Evolutionary conservation across 2,329 filamentous ascomycete genomes (phyloP), one percentile per base, ranked within the genome.

Genomic region (Nakataea oryzae): DNA sequence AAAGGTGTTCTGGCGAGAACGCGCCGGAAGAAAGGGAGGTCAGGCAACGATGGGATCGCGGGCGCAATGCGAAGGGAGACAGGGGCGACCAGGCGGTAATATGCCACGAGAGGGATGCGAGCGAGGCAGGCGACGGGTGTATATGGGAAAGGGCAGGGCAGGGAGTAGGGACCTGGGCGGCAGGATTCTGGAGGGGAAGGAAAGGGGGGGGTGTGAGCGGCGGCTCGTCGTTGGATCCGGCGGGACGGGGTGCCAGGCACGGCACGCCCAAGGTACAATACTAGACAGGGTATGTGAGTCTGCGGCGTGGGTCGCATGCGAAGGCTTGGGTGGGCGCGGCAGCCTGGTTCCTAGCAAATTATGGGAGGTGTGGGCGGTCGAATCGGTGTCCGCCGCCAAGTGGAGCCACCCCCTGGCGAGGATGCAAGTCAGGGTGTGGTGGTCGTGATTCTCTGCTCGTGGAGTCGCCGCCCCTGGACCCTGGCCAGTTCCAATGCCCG

Each of bases 251-350:
- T 50, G 41, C 41, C 41, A 50, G 41, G 41, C 41, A 50, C 41
- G 41, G 41, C 41, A 50, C 41, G 41, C 41, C 41, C 41, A 47
- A 50, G 34, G 41, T 47, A 50, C 21, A 50, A 50, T 50, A 50
- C 41, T n/a, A 50, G 57, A 59, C 61, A 61, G 65, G 61, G 65
- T 63, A 64, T 58, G 57, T 59, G 61, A 28, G 54, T 27, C 56
- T n/a, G 56, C 30, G 34, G 57, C 47, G 61, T 57, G 56, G 54
- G 56, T 59, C 50, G 60, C 54, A 59, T 28, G 29, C 26, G 17
- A 60, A 57, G 41, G 50, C 54, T 60, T 29, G 32, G 59, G 41
- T 50, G 34, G 41, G 21, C 41, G 41, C 41, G 41, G 41, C 41
- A n/a, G 41, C 41, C 41, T 50, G 41, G 41, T 50, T 50, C 41